These are phyloP conservation scores for Volvariella volvacea DNA, from an alignment of 1,284 basidiomycete species.

Conservation along the genomic window DNA sequence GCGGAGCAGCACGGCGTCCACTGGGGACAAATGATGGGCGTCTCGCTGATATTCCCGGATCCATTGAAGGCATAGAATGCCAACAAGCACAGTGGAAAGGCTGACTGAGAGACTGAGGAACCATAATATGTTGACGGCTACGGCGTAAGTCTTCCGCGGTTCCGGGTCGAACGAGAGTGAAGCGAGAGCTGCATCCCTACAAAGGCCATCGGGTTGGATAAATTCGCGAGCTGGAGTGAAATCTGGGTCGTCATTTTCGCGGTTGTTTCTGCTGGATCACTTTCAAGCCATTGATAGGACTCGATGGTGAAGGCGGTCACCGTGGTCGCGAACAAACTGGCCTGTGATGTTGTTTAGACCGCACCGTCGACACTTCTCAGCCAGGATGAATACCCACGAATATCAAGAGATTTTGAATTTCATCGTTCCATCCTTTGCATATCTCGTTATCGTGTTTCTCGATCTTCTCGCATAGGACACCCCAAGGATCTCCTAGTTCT, in stretches of 20 bases:
- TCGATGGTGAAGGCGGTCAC: conserved; percentile 1
- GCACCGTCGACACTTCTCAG: too few relatives aligned
- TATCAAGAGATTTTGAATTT: background rate
- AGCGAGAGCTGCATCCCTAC: background rate
- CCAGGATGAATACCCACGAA: too few relatives aligned
- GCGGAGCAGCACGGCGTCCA: conserved; percentile 10
- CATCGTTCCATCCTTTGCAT: background rate
- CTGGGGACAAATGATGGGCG: background rate
- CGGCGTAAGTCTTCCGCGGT: background rate
- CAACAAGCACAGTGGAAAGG: background rate
- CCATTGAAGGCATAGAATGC: conserved; percentile 2
- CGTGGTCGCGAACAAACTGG: conserved; percentile 1
- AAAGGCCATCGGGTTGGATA: background rate
- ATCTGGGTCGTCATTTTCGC: background rate
- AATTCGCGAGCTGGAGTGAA: background rate
- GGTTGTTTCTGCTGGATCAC: background rate
- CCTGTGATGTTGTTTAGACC: background rate
- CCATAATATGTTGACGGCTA: background rate
- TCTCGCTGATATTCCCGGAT: conserved; percentile 1
- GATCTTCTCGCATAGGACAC: background rate
- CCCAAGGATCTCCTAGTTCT: conserved; percentile 3
- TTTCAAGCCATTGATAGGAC: conserved; percentile 1
- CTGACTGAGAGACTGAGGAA: conserved; percentile 1
- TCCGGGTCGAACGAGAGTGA: background rate
- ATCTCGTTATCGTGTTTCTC: conserved; percentile 1